Conservation (phyloP, 371 early-diverging fungal genomes). For the Haplosporangium sp. region DNA sequence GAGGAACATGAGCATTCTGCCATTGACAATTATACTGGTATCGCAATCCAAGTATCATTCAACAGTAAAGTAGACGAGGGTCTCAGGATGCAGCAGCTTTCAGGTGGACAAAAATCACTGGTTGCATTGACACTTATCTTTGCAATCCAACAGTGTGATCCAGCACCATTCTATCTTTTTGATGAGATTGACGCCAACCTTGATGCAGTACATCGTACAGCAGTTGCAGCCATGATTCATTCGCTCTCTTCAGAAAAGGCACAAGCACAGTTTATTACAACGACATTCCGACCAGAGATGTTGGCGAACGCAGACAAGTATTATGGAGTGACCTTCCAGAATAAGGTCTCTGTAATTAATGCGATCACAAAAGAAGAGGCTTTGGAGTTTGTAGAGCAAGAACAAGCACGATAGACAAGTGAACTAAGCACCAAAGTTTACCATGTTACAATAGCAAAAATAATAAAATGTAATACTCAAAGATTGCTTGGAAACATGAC, state of each 20-base stretch:
- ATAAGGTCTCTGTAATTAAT: constrained; percentile 84
- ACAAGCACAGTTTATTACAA: constrained; percentile 97
- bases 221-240: constrained; percentile 95
- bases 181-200: constrained; percentile 99
- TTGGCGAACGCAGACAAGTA: constrained; percentile 92
- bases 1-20: constrained; percentile 53
- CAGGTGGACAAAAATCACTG: constrained; percentile 99
- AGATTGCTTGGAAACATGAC: background rate
- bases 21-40: constrained; percentile 90
- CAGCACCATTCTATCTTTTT: constrained; percentile 99
- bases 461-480: background rate
- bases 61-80: constrained; percentile 91
- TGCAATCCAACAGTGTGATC: constrained; percentile 98
- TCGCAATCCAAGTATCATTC: constrained; percentile 92
- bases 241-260: constrained; percentile 69
- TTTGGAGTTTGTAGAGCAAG: constrained; percentile 76
- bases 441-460: background rate
- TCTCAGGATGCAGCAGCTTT: constrained; percentile 94
- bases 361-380: constrained; percentile 76
- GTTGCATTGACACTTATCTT: constrained; percentile 98
- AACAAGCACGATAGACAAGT: constrained; percentile 26
- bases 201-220: constrained; percentile 95
- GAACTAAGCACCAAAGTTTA: background rate
- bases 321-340: constrained; percentile 95
- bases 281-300: constrained; percentile 97